Evolutionary conservation across 2,329 filamentous ascomycete genomes (phyloP), one percentile per base, ranked within the genome.

Genomic region (Bipolaris gigantea): DNA sequence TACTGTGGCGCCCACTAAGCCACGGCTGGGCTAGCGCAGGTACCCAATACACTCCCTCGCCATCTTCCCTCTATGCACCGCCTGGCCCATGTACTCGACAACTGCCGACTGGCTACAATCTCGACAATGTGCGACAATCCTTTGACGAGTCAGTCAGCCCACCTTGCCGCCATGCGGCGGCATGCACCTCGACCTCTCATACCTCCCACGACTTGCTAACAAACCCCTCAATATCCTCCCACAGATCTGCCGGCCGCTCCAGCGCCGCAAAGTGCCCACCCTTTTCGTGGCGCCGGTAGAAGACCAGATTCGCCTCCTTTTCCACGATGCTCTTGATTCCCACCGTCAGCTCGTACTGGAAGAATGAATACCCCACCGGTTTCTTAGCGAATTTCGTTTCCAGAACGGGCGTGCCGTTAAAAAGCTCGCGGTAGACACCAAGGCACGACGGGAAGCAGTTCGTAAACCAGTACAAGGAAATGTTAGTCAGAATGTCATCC

Each of bases 381-480:
- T 80, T 80, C 0, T 25, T 9, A 4, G 65, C 36, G 4, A 30
- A 13, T 4, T 13, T 5, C 10, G 0, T 49, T 45, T 2, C 18
- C 18, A 2, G 6, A 43, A 15, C 21, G 40, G 2, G 33, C 9
- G 4, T 10, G 5, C 42, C 59, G 46, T 39, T 75, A 43, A 64
- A 52, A 21, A 68, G 19, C 8, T 48, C n/a, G 38, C 71, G 77
- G 61, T 85, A 84, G 0, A 79, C 76, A 62, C 80, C 83, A 27
- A 84, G 76, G 32, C 72, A 77, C 33, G 73, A 73, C 0, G 80
- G 76, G 47, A 79, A 77, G 10, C 73, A 30, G 16, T 25, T 35
- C 2, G 81, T 84, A 60, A 84, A 76, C 81, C 82, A 86, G 67
- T 84, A 85, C 6, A 85, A 67, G 2, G 77, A 79, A 25, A 83